These are phyloP conservation scores for Saccharum spontaneum DNA, from an alignment of 176 grass and related monocot genomes.

Conservation along the genomic window DNA sequence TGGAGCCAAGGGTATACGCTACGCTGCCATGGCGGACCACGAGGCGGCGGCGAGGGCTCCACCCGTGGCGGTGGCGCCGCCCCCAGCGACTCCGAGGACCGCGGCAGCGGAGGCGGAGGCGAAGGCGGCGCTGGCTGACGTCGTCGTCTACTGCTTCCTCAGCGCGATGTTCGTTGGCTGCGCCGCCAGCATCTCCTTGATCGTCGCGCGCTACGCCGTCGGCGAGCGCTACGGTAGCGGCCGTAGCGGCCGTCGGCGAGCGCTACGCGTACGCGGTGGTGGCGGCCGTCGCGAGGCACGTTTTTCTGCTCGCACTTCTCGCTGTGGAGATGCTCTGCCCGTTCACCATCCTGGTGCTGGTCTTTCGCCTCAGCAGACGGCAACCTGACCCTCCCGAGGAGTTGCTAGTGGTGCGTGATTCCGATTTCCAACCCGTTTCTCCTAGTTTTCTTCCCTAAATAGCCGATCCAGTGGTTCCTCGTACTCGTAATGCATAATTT, in stretches of 20 bases:
- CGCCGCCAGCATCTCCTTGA: neutral
- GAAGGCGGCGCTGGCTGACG: neutral
- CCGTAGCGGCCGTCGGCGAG: neutral
- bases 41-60: slow-evolving; percentile 1
- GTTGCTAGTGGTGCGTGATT: neutral
- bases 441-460: neutral
- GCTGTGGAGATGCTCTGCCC: neutral
- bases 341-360: neutral
- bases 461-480: neutral
- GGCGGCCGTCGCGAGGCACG: neutral
- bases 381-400: neutral
- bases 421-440: neutral
- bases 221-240: neutral
- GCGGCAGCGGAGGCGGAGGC: neutral
- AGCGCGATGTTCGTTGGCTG: neutral
- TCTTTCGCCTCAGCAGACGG: neutral
- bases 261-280: neutral
- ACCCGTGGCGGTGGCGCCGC: neutral
- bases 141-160: neutral
- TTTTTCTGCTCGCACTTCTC: neutral
- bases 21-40: neutral
- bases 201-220: neutral
- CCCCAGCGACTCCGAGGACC: neutral
- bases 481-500: too few species aligned
- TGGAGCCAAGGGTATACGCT: neutral